Evolutionary conservation across 176 grass and related monocot species (phyloP).

Genomic region (Saccharum spontaneum): DNA sequence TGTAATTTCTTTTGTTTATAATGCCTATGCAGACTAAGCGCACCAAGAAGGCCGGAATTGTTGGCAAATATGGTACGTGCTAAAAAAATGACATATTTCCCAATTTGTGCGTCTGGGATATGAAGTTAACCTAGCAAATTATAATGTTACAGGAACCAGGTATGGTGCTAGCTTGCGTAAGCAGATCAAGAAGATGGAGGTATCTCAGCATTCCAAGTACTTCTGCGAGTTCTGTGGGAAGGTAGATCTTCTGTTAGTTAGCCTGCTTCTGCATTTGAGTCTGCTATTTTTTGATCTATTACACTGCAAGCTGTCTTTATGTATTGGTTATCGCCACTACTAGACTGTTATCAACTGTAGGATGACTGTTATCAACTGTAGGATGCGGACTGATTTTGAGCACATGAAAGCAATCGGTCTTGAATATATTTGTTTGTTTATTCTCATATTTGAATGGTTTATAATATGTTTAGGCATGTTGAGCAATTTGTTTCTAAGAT

Average conservation of each 20-base stretch:
- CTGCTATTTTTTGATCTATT: neutral
- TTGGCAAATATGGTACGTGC: constrained; percentile 87
- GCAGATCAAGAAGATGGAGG: constrained; percentile 99
- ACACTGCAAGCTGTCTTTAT: neutral
- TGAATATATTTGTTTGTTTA: neutral
- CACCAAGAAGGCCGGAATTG: constrained; percentile 99
- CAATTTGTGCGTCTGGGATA: neutral
- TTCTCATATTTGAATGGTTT: neutral
- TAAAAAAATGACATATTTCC: neutral
- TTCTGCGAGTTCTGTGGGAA: constrained; percentile 99
- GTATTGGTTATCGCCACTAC: neutral
- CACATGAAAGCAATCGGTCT: neutral
- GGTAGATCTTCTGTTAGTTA: constrained; percentile 32
- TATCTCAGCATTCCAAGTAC: constrained; percentile 97
- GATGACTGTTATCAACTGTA: neutral
- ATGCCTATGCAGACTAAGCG: constrained; percentile 77
- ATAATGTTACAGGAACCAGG: constrained; percentile 63
- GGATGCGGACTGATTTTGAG: neutral
- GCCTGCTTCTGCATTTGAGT: neutral
- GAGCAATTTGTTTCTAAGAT: neutral
- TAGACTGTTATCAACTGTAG: neutral
- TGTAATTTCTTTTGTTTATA: constrained; percentile 32
- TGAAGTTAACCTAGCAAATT: neutral
- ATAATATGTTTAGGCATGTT: neutral
- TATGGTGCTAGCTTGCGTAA: constrained; percentile 99